Conservation (phyloP, 2,329 filamentous ascomycete species). For the Alternaria panax region DNA sequence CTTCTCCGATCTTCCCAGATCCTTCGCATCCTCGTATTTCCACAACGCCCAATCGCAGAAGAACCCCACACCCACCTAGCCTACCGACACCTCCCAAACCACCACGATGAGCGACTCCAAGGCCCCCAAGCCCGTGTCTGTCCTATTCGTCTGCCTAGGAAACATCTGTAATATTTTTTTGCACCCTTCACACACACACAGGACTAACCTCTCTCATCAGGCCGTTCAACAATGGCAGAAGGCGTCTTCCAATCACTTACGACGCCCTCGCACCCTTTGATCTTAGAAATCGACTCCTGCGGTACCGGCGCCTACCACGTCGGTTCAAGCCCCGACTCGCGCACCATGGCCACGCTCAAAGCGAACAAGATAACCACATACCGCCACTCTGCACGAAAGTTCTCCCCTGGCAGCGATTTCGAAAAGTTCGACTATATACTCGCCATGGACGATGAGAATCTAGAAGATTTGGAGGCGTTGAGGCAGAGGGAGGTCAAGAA, state of each 20-base stretch:
- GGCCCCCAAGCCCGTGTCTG: conserved; percentile 61
- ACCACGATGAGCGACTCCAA: conserved; percentile 13
- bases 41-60: neutral
- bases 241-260: conserved; percentile 82
- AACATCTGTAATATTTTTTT: conserved; percentile 75
- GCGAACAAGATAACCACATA: conserved; percentile 80
- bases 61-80: neutral
- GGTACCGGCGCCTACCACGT: conserved; percentile 90
- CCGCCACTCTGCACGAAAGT: conserved; percentile 76
- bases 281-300: conserved; percentile 81
- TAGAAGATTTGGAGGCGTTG: conserved; percentile 71
- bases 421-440: conserved; percentile 89
- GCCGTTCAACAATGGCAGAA: conserved; percentile 91
- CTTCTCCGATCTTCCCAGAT: conserved; percentile 1
- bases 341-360: conserved; percentile 81
- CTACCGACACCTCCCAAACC: neutral
- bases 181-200: neutral
- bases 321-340: conserved; percentile 76
- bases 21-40: neutral
- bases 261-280: conserved; percentile 59
- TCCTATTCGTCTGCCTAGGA: conserved; percentile 94
- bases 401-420: conserved; percentile 74
- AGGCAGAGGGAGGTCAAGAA: conserved; percentile 60
- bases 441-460: conserved; percentile 89
- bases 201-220: conserved; percentile 37